Evolutionary conservation across 108 stramenopile genomes (phyloP).

Genomic region (Chaetoceros muelleri): DNA sequence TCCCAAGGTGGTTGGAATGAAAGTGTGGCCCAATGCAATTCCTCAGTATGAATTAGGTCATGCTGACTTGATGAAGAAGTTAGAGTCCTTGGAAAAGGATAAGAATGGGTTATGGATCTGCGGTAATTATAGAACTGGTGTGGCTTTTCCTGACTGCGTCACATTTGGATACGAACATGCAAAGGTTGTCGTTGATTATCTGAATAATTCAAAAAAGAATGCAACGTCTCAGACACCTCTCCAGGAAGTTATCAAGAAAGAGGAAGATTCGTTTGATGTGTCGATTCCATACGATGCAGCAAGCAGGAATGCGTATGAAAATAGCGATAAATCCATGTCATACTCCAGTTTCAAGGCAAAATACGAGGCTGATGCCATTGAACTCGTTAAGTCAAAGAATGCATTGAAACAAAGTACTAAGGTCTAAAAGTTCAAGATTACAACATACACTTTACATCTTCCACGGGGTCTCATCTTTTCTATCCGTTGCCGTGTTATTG

Average conservation of each 20-base stretch:
- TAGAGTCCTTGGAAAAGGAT: constrained; percentile 42
- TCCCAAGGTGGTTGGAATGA: constrained; percentile 75
- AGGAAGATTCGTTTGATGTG: constrained; percentile 16
- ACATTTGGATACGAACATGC: constrained; percentile 87
- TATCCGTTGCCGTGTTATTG: too few relatives aligned
- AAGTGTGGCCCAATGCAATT: constrained; percentile 91
- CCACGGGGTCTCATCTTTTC: too few relatives aligned
- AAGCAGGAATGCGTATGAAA: constrained; percentile 26
- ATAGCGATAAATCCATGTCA: constrained; percentile 22
- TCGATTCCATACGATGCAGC: constrained; percentile 30
- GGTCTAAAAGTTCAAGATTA: too few relatives aligned
- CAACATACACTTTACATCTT: too few relatives aligned
- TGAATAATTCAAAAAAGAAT: constrained; percentile 19
- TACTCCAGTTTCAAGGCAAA: constrained; percentile 26
- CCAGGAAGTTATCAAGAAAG: constrained; percentile 7
- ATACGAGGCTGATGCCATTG: constrained; percentile 24
- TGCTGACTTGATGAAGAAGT: constrained; percentile 43
- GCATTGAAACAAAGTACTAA: too few relatives aligned
- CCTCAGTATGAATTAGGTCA: constrained; percentile 88
- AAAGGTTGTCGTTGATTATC: constrained; percentile 47
- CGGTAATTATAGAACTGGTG: constrained; percentile 91
- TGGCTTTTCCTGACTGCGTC: constrained; percentile 93
- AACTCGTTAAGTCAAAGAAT: constrained; percentile 21
- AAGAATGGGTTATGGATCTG: constrained; percentile 69
- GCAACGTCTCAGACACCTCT: constrained; percentile 22